These are phyloP conservation scores for Lepraria neglecta DNA, from an alignment of 495 filamentous ascomycete species.

Conservation along the genomic window DNA sequence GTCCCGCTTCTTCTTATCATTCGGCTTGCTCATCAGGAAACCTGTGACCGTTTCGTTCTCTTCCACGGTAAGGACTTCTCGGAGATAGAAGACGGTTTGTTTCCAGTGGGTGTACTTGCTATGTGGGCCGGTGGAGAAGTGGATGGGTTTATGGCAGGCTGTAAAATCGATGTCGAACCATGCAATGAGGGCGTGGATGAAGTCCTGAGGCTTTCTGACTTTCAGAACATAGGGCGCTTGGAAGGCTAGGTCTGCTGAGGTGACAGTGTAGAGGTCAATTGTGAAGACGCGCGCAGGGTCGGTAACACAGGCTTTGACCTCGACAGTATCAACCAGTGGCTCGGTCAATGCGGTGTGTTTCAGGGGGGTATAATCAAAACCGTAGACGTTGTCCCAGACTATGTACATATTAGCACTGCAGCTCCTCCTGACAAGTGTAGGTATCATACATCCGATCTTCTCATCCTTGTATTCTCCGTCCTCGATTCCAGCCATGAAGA, in stretches of 20 bases:
- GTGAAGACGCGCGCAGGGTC: conserved; percentile 70
- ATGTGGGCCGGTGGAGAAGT: conserved; percentile 81
- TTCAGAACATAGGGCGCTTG: conserved; percentile 61
- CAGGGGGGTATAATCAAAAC: conserved; percentile 92
- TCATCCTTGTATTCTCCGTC: conserved; percentile 87
- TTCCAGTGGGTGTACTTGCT: conserved; percentile 95
- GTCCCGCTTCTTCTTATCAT: conserved; percentile 88
- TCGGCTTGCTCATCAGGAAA: conserved; percentile 73
- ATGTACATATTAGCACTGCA: conserved; percentile 13
- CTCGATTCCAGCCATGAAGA: conserved; percentile 82
- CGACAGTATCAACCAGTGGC: conserved; percentile 74
- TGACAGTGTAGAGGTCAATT: conserved; percentile 77
- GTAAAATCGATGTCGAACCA: conserved; percentile 99
- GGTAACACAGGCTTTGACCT: conserved; percentile 71
- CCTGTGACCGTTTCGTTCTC: conserved; percentile 68
- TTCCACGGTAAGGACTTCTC: conserved; percentile 77
- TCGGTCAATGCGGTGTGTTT: conserved; percentile 77
- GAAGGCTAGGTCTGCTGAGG: conserved; percentile 68
- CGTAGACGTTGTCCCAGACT: conserved; percentile 99
- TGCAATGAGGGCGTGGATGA: conserved; percentile 88
- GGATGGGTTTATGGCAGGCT: conserved; percentile 81
- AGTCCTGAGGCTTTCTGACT: conserved; percentile 68
- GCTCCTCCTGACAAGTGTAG: background rate
- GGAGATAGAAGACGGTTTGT: conserved; percentile 86
- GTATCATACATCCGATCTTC: conserved; percentile 67